Percentiles rank a stretch among this genome's conserved stretches.
These are phyloP conservation scores for Xerocomus spinulosus DNA, from an alignment of 768 basidiomycete species.

Conservation along the genomic window DNA sequence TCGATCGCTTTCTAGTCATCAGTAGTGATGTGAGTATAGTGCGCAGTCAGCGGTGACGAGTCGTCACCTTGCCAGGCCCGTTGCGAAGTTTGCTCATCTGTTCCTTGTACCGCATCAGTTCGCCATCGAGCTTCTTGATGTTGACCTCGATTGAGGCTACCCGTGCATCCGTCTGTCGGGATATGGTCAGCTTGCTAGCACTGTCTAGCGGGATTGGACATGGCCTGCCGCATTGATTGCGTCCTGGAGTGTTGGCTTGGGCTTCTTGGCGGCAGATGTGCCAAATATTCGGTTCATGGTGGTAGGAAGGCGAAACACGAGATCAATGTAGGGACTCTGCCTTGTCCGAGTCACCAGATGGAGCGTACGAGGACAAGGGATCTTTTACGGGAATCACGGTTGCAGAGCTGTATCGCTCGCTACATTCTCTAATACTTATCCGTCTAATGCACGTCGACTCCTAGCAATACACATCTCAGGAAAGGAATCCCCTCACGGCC, in stretches of 20 bases:
- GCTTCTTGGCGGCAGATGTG: constrained; percentile 67
- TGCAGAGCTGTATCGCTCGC: background rate
- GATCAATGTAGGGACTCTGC: background rate
- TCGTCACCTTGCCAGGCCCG: constrained; percentile 88
- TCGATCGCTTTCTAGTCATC: constrained; percentile 74
- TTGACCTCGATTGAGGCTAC: constrained; percentile 92
- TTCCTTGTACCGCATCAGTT: constrained; percentile 86
- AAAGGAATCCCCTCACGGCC: constrained; percentile 86
- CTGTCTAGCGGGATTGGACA: background rate
- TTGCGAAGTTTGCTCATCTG: constrained; percentile 92
- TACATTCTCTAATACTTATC: background rate
- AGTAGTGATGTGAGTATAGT: background rate
- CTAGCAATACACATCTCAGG: constrained; percentile 30
- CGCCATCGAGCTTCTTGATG: constrained; percentile 92
- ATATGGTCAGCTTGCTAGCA: background rate
- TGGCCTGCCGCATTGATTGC: constrained; percentile 80
- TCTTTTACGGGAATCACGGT: background rate
- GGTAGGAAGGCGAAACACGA: background rate
- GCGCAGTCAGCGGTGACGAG: background rate
- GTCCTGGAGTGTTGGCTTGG: constrained; percentile 82
- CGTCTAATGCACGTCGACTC: background rate
- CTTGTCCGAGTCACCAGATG: background rate
- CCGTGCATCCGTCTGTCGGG: constrained; percentile 88
- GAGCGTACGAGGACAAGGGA: background rate
- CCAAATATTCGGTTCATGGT: constrained; percentile 87